phyloP scores from a whole-genome alignment of 139 green algal genomes.

The Chlamydomonas eustigma region DNA sequence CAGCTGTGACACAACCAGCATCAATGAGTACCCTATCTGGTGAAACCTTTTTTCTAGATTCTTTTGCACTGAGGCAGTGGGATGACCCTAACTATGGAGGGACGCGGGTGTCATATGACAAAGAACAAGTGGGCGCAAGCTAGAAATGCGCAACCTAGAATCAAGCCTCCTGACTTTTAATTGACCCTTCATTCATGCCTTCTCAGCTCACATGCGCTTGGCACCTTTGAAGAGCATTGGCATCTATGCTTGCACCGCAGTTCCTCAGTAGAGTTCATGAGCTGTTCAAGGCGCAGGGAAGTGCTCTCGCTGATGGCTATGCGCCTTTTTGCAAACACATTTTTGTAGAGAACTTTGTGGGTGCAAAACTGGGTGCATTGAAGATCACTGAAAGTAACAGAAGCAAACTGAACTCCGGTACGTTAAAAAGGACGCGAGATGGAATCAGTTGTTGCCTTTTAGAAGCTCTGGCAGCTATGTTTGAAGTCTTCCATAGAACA shows the following conservation, averaged over 20 bases:
- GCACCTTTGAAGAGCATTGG: too few relatives aligned
- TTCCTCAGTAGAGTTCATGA: constrained; percentile 42
- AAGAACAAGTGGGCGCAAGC: constrained; percentile 65
- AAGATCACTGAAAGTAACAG: constrained; percentile 72
- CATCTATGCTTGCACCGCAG: not conserved
- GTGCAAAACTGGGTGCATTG: constrained; percentile 56
- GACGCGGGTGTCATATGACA: constrained; percentile 44
- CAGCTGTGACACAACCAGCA: too few relatives aligned
- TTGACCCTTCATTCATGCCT: too few relatives aligned
- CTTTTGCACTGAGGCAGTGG: constrained; percentile 80
- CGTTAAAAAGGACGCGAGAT: too few relatives aligned
- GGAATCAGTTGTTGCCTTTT: too few relatives aligned
- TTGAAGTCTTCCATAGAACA: too few relatives aligned
- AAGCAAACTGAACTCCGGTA: constrained; percentile 55
- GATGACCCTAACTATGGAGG: constrained; percentile 69
- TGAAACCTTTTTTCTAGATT: constrained; percentile 78
- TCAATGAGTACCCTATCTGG: not conserved
- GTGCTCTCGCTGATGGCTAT: constrained; percentile 78
- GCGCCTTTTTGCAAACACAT: constrained; percentile 92
- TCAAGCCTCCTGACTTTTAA: too few relatives aligned
- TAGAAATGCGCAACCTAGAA: constrained; percentile 28
- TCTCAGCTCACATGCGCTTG: too few relatives aligned
- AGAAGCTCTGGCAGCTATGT: too few relatives aligned
- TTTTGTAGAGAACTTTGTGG: constrained; percentile 84
- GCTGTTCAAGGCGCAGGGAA: constrained; percentile 24